Conservation (phyloP, 164 flowering plant genomes). For the Pachysandra terminalis region DNA sequence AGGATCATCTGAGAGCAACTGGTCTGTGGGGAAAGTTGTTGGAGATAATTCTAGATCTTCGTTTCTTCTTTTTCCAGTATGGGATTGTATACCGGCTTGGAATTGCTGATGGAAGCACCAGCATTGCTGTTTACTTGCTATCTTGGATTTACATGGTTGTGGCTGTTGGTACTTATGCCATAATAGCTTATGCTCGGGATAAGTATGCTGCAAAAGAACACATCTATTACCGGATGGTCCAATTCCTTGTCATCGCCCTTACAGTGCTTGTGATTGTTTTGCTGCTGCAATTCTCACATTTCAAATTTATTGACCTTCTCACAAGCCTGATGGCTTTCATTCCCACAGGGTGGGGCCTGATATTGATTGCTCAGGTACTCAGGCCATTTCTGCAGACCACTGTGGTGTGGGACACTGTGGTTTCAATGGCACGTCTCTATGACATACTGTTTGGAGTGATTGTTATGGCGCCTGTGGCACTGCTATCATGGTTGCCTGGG, state of each 20-base stretch:
- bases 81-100: constrained; percentile 77
- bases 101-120: constrained; percentile 45
- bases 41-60: constrained; percentile 84
- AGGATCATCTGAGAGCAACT: constrained; percentile 75
- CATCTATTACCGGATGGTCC: constrained; percentile 70
- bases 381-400: constrained; percentile 73
- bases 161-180: constrained; percentile 54
- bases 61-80: constrained; percentile 94
- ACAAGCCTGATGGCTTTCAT: constrained; percentile 74
- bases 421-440: constrained; percentile 82
- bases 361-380: constrained; percentile 74
- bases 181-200: constrained; percentile 60
- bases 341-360: constrained; percentile 94
- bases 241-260: constrained; percentile 47
- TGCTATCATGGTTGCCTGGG: constrained; percentile 92
- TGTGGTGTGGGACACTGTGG: constrained; percentile 78
- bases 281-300: constrained; percentile 49
- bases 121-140: constrained; percentile 74
- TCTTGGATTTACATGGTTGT: constrained; percentile 75
- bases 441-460: constrained; percentile 72
- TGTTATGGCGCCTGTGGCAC: constrained; percentile 87
- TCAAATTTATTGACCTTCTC: constrained; percentile 53
- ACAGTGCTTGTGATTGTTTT: constrained; percentile 50
- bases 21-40: constrained; percentile 91
- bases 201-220: constrained; percentile 77